Conservation (phyloP, 768 basidiomycete genomes). For the Collybiopsis confluens region DNA sequence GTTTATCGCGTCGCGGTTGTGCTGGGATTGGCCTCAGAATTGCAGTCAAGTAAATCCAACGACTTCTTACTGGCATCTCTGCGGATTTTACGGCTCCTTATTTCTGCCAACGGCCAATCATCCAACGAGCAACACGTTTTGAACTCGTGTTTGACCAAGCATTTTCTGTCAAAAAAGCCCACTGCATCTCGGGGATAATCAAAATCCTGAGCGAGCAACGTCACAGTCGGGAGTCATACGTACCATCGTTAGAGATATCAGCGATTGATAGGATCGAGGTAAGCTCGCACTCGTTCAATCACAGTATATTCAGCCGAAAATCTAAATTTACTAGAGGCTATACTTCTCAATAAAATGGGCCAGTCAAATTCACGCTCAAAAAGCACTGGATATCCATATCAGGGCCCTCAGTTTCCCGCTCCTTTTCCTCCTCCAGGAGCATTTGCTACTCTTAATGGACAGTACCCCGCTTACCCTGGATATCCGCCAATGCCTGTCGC, state of each 20-base stretch:
- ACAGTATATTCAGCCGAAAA: too few species aligned
- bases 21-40: too few species aligned
- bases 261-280: too few species aligned
- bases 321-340: too few species aligned
- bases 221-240: too few species aligned
- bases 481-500: background rate
- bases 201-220: background rate
- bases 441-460: background rate
- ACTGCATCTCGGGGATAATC: too few species aligned
- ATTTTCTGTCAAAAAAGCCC: background rate
- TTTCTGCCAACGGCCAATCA: background rate
- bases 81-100: too few species aligned
- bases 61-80: too few species aligned
- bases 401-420: background rate
- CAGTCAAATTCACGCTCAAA: conserved; percentile 1
- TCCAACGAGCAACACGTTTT: conserved; percentile 2
- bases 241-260: too few species aligned
- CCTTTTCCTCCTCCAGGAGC: background rate
- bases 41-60: too few species aligned
- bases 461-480: background rate
- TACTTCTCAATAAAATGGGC: background rate
- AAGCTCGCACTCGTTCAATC: too few species aligned
- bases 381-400: background rate
- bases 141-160: background rate
- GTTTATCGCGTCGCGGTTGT: too few species aligned